phyloP scores from a whole-genome alignment of 495 filamentous ascomycete genomes.

The Podospora pseudoanserina region DNA sequence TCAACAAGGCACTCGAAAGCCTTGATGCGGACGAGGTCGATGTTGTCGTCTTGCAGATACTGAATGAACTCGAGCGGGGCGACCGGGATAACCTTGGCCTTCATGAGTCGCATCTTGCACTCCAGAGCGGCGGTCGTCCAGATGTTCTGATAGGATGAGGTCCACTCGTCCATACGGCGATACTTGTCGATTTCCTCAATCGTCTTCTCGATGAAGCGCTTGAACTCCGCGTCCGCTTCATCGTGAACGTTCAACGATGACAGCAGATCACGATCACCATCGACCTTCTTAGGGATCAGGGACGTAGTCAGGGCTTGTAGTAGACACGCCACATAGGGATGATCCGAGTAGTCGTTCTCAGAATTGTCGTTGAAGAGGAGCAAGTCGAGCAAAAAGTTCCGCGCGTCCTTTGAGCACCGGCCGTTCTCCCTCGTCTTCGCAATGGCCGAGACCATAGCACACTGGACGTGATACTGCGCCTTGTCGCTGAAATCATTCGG shows the following conservation, averaged over 20 bases:
- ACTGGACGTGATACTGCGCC: slow-evolving; percentile 74
- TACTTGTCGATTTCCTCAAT: slow-evolving; percentile 86
- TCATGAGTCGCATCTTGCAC: slow-evolving; percentile 71
- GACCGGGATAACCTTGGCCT: slow-evolving; percentile 60
- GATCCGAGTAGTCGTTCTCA: slow-evolving; percentile 81
- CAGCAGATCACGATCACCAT: slow-evolving; percentile 51
- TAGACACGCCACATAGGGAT: slow-evolving; percentile 77
- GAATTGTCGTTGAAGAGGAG: slow-evolving; percentile 91
- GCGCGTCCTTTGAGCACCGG: slow-evolving; percentile 68
- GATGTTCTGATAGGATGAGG: slow-evolving; percentile 84
- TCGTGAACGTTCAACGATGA: slow-evolving; percentile 34
- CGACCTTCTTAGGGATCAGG: slow-evolving; percentile 55
- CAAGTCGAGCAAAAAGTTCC: slow-evolving; percentile 79
- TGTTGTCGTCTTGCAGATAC: slow-evolving; percentile 74
- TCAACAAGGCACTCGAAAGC: slow-evolving; percentile 80
- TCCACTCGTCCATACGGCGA: slow-evolving; percentile 91
- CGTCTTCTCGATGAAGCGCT: slow-evolving; percentile 61
- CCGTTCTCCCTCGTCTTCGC: slow-evolving; percentile 74
- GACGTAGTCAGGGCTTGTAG: slow-evolving; percentile 76
- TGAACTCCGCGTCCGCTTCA: slow-evolving; percentile 38
- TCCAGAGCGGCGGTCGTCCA: slow-evolving; percentile 78
- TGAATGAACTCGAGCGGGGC: slow-evolving; percentile 68
- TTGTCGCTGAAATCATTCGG: slow-evolving; percentile 89
- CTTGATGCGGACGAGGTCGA: slow-evolving; percentile 73
- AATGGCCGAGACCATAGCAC: slow-evolving; percentile 73